Base-by-base conservation (phyloP, 2,329 filamentous ascomycete genomes). In the Thermomyces lanuginosus region DNA sequence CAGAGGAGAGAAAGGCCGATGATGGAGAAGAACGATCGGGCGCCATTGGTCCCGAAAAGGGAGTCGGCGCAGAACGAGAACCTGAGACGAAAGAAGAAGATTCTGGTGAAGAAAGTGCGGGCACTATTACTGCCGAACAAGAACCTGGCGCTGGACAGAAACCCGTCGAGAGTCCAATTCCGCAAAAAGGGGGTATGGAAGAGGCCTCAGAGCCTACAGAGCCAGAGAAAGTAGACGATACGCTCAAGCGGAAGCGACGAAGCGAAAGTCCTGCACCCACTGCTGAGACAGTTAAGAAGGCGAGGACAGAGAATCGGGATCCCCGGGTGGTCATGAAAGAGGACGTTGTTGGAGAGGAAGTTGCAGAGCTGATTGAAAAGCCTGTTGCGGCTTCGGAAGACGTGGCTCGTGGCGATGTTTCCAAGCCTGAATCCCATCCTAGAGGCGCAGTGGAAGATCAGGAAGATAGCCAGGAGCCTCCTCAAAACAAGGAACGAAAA, bases 231-330 rank as follows among this genome's bases (percentile, higher is more conserved):
- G 39, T 55, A 17, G 61, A 68, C 35, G 70, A 74, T 37, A 56
- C 57, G 21, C 67, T 68, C 39, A 78, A 75, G 49, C 63, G 74
- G 34, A 79, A 77, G 48, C 68, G 72, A 39, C 63, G 72, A 39
- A 79, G 72, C 22, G 59, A 61, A 30, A 77, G 64, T 30, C 74
- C 73, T 18, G 56, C 64, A 11, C 66, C 66, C 6, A 63, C 59
- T 6, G 52, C 58, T 13, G 61, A 69, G 30, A 63, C 66, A 8
- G 49, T 63, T 24, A 76, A 76, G 45, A 69, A 65, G 34, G 52
- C 60, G 7, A 65, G 63, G 37, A 51, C 61, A 24, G 57, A 63
- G 29, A 49, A 58, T 6, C 58, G 62, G 36, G 53, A 60, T 8
- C 45, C 51, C 4, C 35, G 29, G 8, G 45, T 46, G 9, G 26